Conservation (phyloP, 2,329 filamentous ascomycete genomes). For the Apiospora sp. region DNA sequence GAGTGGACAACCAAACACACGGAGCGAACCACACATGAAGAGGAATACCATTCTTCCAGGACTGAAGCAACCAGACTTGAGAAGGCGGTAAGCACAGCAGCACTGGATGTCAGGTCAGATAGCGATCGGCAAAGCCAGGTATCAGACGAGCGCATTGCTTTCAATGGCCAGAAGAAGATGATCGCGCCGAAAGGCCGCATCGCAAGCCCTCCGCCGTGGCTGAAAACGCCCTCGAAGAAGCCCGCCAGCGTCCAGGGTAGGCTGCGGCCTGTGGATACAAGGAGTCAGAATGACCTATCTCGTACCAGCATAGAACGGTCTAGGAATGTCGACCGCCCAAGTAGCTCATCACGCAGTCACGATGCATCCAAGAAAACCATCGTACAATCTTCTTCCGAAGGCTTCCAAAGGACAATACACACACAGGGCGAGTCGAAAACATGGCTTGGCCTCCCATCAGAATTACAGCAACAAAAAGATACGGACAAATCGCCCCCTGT, state of each 20-base stretch:
- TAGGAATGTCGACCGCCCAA: slow-evolving; percentile 23
- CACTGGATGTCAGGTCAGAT: neutral
- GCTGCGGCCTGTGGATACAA: slow-evolving; percentile 35
- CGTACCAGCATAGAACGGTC: slow-evolving; percentile 21
- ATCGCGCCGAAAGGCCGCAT: slow-evolving; percentile 33
- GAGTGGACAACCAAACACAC: neutral
- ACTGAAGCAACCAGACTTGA: neutral
- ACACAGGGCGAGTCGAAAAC: neutral
- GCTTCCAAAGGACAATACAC: no score
- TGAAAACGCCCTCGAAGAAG: slow-evolving; percentile 38
- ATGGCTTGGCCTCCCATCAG: slow-evolving; percentile 16
- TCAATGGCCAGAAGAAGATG: slow-evolving; percentile 22
- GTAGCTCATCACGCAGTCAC: slow-evolving; percentile 10
- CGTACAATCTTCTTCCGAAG: no score
- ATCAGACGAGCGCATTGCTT: slow-evolving; percentile 4
- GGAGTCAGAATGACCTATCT: slow-evolving; percentile 28
- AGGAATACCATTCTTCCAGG: neutral
- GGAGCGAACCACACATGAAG: neutral
- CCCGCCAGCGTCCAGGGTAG: slow-evolving; percentile 32
- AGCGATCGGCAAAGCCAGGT: slow-evolving; percentile 4
- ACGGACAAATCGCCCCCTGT: neutral
- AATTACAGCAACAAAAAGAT: neutral
- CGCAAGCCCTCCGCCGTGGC: slow-evolving; percentile 40
- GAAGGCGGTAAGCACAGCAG: neutral
- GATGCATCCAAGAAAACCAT: neutral